phyloP scores from a whole-genome alignment of 2,329 filamentous ascomycete species.

The Achaetomium macrosporum region DNA sequence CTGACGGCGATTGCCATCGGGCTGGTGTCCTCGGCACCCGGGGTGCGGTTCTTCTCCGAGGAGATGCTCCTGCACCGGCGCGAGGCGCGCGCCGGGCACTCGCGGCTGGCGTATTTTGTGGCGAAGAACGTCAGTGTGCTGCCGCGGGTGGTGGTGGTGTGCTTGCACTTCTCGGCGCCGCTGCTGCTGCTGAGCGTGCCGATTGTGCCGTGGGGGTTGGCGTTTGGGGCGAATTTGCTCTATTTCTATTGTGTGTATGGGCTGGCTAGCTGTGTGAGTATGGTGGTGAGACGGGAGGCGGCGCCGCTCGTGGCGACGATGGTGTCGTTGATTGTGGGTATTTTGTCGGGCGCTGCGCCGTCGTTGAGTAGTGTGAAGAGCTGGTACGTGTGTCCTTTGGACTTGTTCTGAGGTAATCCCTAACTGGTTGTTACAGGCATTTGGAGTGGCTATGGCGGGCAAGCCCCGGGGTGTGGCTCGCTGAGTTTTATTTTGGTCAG shows the following conservation, averaged over 20 bases:
- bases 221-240: constrained; percentile 44
- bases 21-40: constrained; percentile 48
- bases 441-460: constrained; percentile 51
- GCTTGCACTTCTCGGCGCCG: too few relatives aligned
- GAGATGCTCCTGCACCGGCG: constrained; percentile 36
- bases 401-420: too few relatives aligned
- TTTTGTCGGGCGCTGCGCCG: constrained; percentile 49
- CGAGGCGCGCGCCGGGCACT: constrained; percentile 53
- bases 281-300: constrained; percentile 50
- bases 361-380: constrained; percentile 29
- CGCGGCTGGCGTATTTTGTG: constrained; percentile 49
- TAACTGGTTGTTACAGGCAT: too few relatives aligned
- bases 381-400: too few relatives aligned
- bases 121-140: constrained; percentile 36
- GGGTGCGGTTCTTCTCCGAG: constrained; percentile 52
- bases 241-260: constrained; percentile 58
- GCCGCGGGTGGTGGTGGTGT: too few relatives aligned
- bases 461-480: constrained; percentile 50
- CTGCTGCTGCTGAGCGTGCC: too few relatives aligned
- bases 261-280: constrained; percentile 45
- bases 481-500: constrained; percentile 50
- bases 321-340: constrained; percentile 16
- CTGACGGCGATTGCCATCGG: constrained; percentile 50
- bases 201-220: constrained; percentile 31
- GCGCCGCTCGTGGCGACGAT: constrained; percentile 52